Percentiles rank a stretch among this genome's conserved stretches.
phyloP scores from a whole-genome alignment of 805 yeast species.

The Wickerhamiella brachini region DNA sequence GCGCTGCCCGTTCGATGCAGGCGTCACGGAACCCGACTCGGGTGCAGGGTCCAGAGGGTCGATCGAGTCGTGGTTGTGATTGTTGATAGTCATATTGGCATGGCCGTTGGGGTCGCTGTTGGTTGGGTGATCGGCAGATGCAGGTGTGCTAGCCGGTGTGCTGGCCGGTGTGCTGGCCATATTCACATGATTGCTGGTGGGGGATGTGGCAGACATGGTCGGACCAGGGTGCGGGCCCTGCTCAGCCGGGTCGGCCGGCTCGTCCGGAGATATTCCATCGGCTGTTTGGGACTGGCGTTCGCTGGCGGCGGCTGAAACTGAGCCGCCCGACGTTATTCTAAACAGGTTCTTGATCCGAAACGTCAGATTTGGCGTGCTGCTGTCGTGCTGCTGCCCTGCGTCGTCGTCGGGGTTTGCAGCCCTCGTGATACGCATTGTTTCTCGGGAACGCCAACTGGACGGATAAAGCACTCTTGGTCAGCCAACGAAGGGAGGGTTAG shows the following conservation, averaged over 20 bases:
- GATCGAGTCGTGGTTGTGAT: background rate
- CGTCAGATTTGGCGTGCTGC: conserved; percentile 1
- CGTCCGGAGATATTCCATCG: background rate
- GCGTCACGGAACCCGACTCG: background rate
- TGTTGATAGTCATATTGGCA: no score
- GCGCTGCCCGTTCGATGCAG: background rate
- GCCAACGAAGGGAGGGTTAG: background rate
- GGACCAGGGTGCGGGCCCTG: no score
- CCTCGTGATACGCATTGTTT: background rate
- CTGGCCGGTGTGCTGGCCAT: no score
- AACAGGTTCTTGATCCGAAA: conserved; percentile 8
- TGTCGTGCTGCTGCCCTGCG: background rate
- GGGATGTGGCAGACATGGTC: background rate
- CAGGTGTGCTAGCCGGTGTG: no score
- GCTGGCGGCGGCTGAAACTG: background rate
- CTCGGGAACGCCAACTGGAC: background rate
- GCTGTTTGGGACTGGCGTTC: background rate
- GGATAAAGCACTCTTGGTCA: background rate
- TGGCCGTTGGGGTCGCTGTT: no score
- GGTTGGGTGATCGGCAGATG: no score
- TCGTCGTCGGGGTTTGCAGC: background rate
- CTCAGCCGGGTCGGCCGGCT: background rate
- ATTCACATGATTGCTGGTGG: background rate
- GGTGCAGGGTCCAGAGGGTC: background rate
- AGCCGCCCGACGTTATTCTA: conserved; percentile 2